Evolutionary conservation across 1,284 basidiomycete genomes (phyloP).

Genomic region (Heterobasidion irregulare): DNA sequence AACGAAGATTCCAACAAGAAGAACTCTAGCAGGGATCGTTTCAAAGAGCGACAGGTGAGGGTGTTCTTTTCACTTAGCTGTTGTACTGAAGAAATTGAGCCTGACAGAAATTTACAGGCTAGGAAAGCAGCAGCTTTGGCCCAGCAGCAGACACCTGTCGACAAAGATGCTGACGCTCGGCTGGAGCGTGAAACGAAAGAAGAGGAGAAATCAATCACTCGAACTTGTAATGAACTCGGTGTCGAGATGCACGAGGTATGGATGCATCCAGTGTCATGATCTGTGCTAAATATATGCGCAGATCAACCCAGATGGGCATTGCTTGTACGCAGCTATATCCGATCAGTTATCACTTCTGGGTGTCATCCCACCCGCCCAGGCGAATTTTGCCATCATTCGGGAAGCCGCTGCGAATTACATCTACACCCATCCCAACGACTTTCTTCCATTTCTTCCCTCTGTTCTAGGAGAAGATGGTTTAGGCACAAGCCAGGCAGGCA

Average conservation of each 20-base stretch:
- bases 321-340: constrained; percentile 88
- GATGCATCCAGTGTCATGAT: not conserved
- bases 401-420: constrained; percentile 79
- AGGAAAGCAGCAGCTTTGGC: constrained; percentile 67
- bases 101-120: constrained; percentile 36
- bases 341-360: constrained; percentile 74
- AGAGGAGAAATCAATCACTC: constrained; percentile 65
- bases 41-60: constrained; percentile 73
- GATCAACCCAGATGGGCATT: constrained; percentile 94
- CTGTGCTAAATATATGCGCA: constrained; percentile 19
- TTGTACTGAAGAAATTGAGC: not conserved
- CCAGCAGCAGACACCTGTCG: constrained; percentile 47
- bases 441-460: constrained; percentile 89
- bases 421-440: constrained; percentile 79
- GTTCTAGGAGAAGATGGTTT: constrained; percentile 68
- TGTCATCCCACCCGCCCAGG: constrained; percentile 45
- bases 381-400: constrained; percentile 57
- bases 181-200: constrained; percentile 62
- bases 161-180: constrained; percentile 59
- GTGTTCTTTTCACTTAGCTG: not conserved
- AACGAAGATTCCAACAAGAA: constrained; percentile 29
- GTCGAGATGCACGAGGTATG: constrained; percentile 67
- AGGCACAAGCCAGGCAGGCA: constrained; percentile 58
- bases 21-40: constrained; percentile 65
- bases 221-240: constrained; percentile 59